Conservation (phyloP, 768 basidiomycete species). For the Galerina sulciceps region DNA sequence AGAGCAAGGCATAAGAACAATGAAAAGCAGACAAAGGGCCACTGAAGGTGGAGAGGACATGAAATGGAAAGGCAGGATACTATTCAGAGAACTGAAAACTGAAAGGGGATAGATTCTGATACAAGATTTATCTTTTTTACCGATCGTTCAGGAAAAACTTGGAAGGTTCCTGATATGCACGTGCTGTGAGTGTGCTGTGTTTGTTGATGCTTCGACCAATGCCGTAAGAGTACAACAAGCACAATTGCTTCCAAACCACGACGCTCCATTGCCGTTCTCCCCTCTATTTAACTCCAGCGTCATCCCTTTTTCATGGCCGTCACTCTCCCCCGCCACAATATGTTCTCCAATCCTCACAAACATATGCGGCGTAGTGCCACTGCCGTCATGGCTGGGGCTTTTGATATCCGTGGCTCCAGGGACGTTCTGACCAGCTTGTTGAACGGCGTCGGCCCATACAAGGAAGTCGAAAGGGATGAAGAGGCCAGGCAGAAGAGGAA, state of each 20-base stretch:
- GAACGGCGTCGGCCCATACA: conserved; percentile 74
- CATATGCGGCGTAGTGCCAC: conserved; percentile 69
- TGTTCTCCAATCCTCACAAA: conserved; percentile 38
- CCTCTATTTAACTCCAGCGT: conserved; percentile 39
- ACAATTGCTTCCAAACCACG: conserved; percentile 56
- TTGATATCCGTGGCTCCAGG: conserved; percentile 67
- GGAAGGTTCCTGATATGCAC: conserved; percentile 49
- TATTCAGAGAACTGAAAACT: conserved; percentile 22
- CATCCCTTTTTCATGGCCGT: conserved; percentile 31
- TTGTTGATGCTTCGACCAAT: conserved; percentile 52
- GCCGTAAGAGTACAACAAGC: conserved; percentile 54
- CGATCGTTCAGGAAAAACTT: conserved; percentile 38
- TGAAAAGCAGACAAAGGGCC: not conserved
- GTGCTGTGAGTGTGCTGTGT: conserved; percentile 45
- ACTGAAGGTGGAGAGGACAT: conserved; percentile 8
- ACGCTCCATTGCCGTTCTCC: conserved; percentile 49
- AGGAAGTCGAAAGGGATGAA: conserved; percentile 64
- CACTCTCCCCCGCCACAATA: conserved; percentile 26
- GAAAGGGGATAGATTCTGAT: conserved; percentile 46
- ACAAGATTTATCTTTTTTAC: conserved; percentile 34
- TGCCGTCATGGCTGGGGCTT: conserved; percentile 73
- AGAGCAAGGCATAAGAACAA: not conserved
- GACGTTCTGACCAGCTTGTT: conserved; percentile 81
- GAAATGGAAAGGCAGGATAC: conserved; percentile 21
- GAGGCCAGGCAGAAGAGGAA: conserved; percentile 58